Base-by-base conservation (phyloP, 1,139 yeast species). In the Komagataea norvegica region DNA sequence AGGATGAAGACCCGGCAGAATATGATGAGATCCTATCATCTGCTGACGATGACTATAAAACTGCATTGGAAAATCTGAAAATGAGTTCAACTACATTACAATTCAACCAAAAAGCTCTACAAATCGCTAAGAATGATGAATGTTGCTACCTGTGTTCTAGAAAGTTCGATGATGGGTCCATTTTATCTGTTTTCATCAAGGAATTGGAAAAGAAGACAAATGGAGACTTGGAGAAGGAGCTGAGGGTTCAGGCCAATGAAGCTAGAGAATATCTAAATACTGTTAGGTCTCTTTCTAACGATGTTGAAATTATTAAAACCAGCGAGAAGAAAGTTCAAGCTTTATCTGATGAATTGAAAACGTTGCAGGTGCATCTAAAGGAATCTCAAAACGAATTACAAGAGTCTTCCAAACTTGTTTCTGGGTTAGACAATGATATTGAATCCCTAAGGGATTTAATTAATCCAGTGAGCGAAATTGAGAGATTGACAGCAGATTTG, bases 111-210 rank as follows among this genome's bases (percentile, higher is more conserved):
- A 76, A 70, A 31, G 93, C 94, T 0, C 58, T 82, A 14, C 73
- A 74, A 31, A 61, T 77, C 36, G 88, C 91, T 0, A 64, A 75
- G 31, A 56, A 56, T 6, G 69, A 69, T 13, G 68, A 77, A 26
- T 67, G 71, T 38, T 85, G 95, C 55, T 64, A 79, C 30, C 60
- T 85, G 36, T 85, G 95, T 55, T 72, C 74, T 28, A 62, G 93
- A 36, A 61, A 67, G 17, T 83, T 84, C 59, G 73, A 71, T 26
- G 64, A 64, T 3, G 44, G 55, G 5, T 57, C 63, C 0, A 68
- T 66, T 8, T 31, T 54, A 8, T 38, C 51, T 7, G 48, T 29
- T 2, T 43, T 74, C 54, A 37, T 68, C 52, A 41, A 58, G 46
- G 59, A 61, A 48, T 33, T 67, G 33, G 47, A 55, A 23, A 43